A percentile compares a stretch with the other conserved stretches of the same genome.
phyloP scores from a whole-genome alignment of 805 yeast genomes.

The Metschnikowia cerradonensis region DNA sequence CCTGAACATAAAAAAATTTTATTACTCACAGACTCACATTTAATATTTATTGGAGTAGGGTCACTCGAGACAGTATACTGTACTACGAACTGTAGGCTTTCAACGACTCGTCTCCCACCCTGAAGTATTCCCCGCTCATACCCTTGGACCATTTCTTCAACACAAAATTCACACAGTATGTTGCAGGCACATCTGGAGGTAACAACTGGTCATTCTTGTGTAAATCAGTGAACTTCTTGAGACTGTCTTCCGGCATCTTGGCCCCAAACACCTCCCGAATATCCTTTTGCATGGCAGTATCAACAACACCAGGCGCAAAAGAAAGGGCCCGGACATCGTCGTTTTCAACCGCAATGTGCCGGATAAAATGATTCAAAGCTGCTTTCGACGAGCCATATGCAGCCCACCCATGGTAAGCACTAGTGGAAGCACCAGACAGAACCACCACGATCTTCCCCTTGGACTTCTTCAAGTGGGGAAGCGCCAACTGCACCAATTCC shows the following conservation, averaged over 20 bases:
- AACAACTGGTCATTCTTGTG: constrained; percentile 55
- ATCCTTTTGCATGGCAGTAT: constrained; percentile 80
- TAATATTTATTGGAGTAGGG: no score
- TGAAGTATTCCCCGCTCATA: constrained; percentile 63
- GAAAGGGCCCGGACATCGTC: constrained; percentile 54
- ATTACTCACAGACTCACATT: no score
- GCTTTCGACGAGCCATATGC: constrained; percentile 93
- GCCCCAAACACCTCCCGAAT: constrained; percentile 63
- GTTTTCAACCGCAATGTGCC: constrained; percentile 67
- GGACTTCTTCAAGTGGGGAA: constrained; percentile 54
- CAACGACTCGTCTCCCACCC: constrained; percentile 49
- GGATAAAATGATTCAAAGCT: constrained; percentile 74
- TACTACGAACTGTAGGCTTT: background rate
- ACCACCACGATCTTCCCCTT: constrained; percentile 72
- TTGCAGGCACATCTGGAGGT: constrained; percentile 69
- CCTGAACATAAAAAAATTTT: no score
- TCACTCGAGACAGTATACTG: no score
- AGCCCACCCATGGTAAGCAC: constrained; percentile 69
- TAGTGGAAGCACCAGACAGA: constrained; percentile 82
- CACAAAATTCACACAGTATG: constrained; percentile 63
- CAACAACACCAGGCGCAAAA: constrained; percentile 93
- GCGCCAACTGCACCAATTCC: constrained; percentile 47
- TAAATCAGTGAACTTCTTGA: constrained; percentile 60
- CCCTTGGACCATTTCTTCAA: constrained; percentile 51
- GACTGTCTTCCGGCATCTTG: constrained; percentile 58